Base-by-base conservation (phyloP, 352 stramenopile species). In the Pythium phragmitis region DNA sequence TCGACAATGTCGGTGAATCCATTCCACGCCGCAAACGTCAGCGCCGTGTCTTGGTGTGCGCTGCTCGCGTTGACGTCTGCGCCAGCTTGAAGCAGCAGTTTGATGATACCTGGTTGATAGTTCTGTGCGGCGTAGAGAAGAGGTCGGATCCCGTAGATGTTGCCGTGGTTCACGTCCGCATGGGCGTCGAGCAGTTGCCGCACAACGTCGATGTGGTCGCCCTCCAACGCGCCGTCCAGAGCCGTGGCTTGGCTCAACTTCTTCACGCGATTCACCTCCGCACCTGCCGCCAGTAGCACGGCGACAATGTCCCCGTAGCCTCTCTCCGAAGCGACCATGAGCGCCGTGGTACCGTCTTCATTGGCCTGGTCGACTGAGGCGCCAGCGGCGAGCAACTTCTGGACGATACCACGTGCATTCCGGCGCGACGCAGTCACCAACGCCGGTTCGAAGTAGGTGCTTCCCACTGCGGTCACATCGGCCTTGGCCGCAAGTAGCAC, bases 341-440 rank as follows among this genome's bases (percentile, higher is more conserved):
- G 43, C 43, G 43, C 43, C 43, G 43, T 50, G 43, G 33, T 55
- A 6, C 57, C 51, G 3, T 47, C 49, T 14, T 46, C 50, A 46
- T 74, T 76, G 36, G 11, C 3, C 48, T 63, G 37, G 58, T 70
- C 69, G 13, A 72, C 58, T 16, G 69, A 48, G 3, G 68, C 73
- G 0, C 68, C 62, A 11, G 49, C 37, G 19, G 45, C 30, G 17
- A 80, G 19, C 36, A 80, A 37, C 41, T 12, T 33, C n/a, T 37
- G n/a, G 4, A 60, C 54, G 21, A 51, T 13, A 11, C 16, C 14
- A 1, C 4, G 7, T 8, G 19, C 6, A 13, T 41, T 30, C 2
- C 19, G 28, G 2, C 34, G 6, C 2, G 17, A 16, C 34, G 50
- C 42, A 8, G 33, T 1, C 13, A 52, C 16, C 42, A 61, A n/a